A percentile compares a stretch with the other conserved stretches of the same genome.
These are phyloP conservation scores for Aquilaria agallochum DNA, from an alignment of 441 rosid genomes.

Conservation along the genomic window DNA sequence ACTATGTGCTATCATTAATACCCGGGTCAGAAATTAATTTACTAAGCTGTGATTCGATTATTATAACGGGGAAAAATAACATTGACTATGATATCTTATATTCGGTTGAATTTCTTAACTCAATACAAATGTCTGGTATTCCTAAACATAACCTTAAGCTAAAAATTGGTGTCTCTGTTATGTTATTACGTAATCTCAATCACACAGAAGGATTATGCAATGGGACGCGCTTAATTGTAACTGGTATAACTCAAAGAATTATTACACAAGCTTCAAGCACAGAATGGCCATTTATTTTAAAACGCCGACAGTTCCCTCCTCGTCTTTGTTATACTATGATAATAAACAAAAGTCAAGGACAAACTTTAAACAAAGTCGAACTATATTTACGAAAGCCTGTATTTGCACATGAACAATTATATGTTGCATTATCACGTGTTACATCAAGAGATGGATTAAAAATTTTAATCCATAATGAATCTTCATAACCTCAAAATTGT, in stretches of 20 bases:
- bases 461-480: background rate
- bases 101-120: background rate
- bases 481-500: background rate
- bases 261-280: background rate
- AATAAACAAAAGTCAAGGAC: too few relatives aligned
- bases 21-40: background rate
- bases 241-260: background rate
- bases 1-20: background rate
- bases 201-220: slow-evolving; percentile 2
- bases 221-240: slow-evolving; percentile 1
- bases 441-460: background rate
- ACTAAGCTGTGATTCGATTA: background rate
- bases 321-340: too few relatives aligned
- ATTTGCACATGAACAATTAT: background rate
- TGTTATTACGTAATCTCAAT: background rate
- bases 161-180: background rate
- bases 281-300: background rate
- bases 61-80: background rate
- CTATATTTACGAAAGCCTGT: background rate
- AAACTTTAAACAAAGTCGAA: background rate
- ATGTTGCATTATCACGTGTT: background rate
- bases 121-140: background rate
- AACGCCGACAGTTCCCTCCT: background rate
- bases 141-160: background rate
- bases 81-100: background rate